These are phyloP conservation scores for Stagonosporopsis cucurbitacearum DNA, from an alignment of 2,329 filamentous ascomycete genomes.

Conservation along the genomic window DNA sequence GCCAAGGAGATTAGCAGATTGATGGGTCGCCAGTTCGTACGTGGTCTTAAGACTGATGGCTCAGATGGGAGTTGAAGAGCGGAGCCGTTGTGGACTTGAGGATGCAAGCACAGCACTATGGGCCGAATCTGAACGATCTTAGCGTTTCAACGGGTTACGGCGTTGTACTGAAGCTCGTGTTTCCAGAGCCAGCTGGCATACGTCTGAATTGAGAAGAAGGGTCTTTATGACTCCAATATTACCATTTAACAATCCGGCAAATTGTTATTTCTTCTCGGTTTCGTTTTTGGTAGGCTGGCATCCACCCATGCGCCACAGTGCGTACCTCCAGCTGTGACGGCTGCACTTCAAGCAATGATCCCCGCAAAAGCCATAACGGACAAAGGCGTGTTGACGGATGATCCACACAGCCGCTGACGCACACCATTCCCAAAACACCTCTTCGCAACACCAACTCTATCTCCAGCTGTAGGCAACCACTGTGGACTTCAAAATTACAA, in stretches of 20 bases:
- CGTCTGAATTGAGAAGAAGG: neutral
- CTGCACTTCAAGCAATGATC: conserved; percentile 12
- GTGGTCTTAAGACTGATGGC: conserved; percentile 24
- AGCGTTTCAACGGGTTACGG: conserved; percentile 14
- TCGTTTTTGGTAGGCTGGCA: neutral
- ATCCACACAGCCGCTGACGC: conserved; percentile 17
- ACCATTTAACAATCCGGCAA: neutral
- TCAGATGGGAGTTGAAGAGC: neutral
- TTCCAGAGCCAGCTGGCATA: conserved; percentile 7
- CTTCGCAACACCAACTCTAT: neutral
- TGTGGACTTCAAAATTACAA: neutral
- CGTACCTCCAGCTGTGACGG: neutral
- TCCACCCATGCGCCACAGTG: too few species aligned
- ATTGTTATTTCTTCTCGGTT: neutral
- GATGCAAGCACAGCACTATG: neutral
- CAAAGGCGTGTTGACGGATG: conserved; percentile 7
- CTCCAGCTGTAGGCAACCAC: neutral
- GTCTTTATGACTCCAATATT: neutral
- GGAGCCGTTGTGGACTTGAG: neutral
- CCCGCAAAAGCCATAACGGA: conserved; percentile 14
- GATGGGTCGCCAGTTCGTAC: conserved; percentile 36
- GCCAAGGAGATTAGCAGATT: conserved; percentile 36
- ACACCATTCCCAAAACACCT: conserved; percentile 1
- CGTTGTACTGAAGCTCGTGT: conserved; percentile 10
- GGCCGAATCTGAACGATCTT: conserved; percentile 8